phyloP scores from a whole-genome alignment of 73 alveolate genomes.

The Paramecium tetraurelia region DNA sequence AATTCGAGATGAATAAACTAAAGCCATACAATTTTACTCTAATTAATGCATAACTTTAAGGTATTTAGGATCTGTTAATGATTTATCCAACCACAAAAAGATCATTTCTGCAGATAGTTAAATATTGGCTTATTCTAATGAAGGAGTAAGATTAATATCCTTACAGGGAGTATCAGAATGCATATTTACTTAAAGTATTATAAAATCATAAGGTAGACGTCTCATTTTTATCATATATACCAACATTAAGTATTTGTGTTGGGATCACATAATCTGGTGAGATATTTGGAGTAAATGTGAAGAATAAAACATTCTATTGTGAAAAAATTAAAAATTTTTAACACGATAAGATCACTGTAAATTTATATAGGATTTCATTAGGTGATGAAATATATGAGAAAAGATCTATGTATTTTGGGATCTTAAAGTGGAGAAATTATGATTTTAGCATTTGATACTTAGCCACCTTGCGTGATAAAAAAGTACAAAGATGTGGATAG shows the following conservation, averaged over 20 bases:
- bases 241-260: background rate
- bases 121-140: background rate
- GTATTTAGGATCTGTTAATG: background rate
- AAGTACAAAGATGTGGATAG: background rate
- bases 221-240: background rate
- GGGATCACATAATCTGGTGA: background rate
- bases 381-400: constrained; percentile 38
- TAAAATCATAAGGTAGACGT: background rate
- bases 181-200: background rate
- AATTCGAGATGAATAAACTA: background rate
- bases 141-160: background rate
- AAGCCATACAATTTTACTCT: background rate
- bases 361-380: background rate
- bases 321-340: background rate
- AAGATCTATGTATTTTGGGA: background rate
- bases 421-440: background rate
- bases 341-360: background rate
- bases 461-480: background rate
- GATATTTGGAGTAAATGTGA: constrained; percentile 14
- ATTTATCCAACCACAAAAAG: background rate
- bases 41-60: background rate
- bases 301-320: background rate
- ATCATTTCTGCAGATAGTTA: constrained; percentile 18
- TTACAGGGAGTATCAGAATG: background rate
- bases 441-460: constrained; percentile 6